Percentiles rank a stretch among this genome's conserved stretches.
Evolutionary conservation across 768 basidiomycete genomes (phyloP).

Genomic region (Trametes gibbosa): DNA sequence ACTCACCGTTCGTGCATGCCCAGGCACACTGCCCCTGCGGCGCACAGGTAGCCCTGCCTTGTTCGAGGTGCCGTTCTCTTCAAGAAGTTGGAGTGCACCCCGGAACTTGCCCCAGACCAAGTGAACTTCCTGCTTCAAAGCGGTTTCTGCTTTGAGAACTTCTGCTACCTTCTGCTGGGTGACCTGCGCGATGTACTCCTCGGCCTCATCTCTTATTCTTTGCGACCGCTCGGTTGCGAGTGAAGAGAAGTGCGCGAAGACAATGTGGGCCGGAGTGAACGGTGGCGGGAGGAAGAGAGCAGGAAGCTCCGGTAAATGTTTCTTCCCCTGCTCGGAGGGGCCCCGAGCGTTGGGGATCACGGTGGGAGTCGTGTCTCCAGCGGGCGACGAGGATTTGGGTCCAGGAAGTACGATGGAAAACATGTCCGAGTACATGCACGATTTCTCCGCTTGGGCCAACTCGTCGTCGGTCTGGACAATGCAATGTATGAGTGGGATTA

Average conservation of each 20-base stretch:
- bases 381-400: background rate
- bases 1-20: slow-evolving; percentile 9
- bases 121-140: slow-evolving; percentile 57
- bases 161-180: slow-evolving; percentile 53
- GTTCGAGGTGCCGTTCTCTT: background rate
- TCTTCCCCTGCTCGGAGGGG: slow-evolving; percentile 29
- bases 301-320: slow-evolving; percentile 47
- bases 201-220: slow-evolving; percentile 51
- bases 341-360: slow-evolving; percentile 10
- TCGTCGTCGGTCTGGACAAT: slow-evolving; percentile 26
- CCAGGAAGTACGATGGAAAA: slow-evolving; percentile 31
- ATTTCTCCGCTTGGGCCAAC: slow-evolving; percentile 24
- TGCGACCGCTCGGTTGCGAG: slow-evolving; percentile 56
- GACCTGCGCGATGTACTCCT: slow-evolving; percentile 53
- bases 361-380: slow-evolving; percentile 1
- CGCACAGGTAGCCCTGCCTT: slow-evolving; percentile 1
- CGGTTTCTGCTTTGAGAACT: slow-evolving; percentile 53
- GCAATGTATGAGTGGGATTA: slow-evolving; percentile 1
- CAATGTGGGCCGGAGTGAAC: slow-evolving; percentile 71
- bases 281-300: slow-evolving; percentile 74
- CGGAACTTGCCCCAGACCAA: slow-evolving; percentile 60
- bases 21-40: slow-evolving; percentile 13
- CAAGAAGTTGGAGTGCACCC: slow-evolving; percentile 23
- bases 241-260: slow-evolving; percentile 62
- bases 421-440: slow-evolving; percentile 35